These are phyloP conservation scores for Solanum microdontum DNA, from an alignment of 257 asterid species.

Conservation along the genomic window DNA sequence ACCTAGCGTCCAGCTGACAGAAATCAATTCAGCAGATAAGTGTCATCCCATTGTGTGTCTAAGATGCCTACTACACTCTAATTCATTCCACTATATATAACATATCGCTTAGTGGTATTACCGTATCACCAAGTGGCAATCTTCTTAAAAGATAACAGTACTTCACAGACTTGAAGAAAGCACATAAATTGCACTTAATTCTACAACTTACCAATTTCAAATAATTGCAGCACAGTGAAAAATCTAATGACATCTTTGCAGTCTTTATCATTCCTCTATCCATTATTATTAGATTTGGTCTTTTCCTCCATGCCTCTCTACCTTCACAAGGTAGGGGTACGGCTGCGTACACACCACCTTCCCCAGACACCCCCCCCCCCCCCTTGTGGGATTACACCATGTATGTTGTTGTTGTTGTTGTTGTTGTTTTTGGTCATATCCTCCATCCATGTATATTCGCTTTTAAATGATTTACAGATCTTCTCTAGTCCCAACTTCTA, in stretches of 20 bases:
- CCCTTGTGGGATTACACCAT: background rate
- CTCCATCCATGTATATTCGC: background rate
- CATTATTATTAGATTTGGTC: background rate
- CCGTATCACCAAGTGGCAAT: background rate
- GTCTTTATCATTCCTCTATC: background rate
- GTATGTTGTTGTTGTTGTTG: background rate
- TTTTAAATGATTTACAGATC: background rate
- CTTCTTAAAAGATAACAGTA: background rate
- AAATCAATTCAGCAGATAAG: background rate
- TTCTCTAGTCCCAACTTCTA: background rate
- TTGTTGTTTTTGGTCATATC: background rate
- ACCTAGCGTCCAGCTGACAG: background rate
- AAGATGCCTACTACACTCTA: background rate
- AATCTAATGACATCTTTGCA: background rate
- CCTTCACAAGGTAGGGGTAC: background rate
- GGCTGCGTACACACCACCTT: background rate
- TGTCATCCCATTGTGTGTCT: background rate
- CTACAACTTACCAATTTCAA: background rate
- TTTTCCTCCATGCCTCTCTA: background rate
- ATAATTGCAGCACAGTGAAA: background rate
- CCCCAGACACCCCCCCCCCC: background rate
- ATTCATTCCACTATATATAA: background rate
- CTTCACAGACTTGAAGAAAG: background rate
- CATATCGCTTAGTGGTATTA: background rate
- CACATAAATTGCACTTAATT: background rate